Percentiles rank a stretch among this genome's conserved stretches.
Conservation (phyloP, 108 stramenopile species). For the Nitzschia sp. region DNA sequence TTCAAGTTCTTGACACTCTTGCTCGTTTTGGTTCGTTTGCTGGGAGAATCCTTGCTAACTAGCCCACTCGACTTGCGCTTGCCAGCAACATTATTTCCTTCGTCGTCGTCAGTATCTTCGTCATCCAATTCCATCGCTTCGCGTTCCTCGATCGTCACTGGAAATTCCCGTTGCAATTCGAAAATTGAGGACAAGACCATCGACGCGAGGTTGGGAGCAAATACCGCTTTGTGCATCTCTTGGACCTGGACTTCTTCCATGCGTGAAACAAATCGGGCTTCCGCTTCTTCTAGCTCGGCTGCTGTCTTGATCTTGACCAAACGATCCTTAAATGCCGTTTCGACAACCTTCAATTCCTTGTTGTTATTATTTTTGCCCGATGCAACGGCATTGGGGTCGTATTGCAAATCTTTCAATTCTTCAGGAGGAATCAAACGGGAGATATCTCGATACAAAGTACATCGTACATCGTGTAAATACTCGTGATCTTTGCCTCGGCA, state of each 20-base stretch:
- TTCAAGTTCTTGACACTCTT: conserved; percentile 29
- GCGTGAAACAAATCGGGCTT: conserved; percentile 69
- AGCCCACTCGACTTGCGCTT: conserved; percentile 18
- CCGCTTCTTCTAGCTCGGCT: conserved; percentile 42
- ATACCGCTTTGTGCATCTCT: conserved; percentile 58
- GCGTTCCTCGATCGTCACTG: background rate
- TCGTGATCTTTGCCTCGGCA: conserved; percentile 67
- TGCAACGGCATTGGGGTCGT: conserved; percentile 3
- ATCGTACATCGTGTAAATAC: conserved; percentile 66
- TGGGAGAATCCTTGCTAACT: conserved; percentile 7
- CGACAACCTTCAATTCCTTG: conserved; percentile 57
- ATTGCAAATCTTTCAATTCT: conserved; percentile 34
- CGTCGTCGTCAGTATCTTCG: conserved; percentile 50
- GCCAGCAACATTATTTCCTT: conserved; percentile 39
- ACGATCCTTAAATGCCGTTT: conserved; percentile 67
- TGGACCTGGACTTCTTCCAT: conserved; percentile 77
- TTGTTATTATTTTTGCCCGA: conserved; percentile 11
- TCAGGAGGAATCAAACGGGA: conserved; percentile 21
- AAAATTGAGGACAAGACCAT: conserved; percentile 70
- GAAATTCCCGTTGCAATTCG: conserved; percentile 39
- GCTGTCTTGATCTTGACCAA: conserved; percentile 52
- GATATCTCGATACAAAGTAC: conserved; percentile 66
- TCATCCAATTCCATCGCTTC: conserved; percentile 20
- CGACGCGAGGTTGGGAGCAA: conserved; percentile 66
- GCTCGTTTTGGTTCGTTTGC: conserved; percentile 18